Base-by-base conservation (phyloP, 192 early-diverging fungal genomes). In the Ambispora gerdemannii region DNA sequence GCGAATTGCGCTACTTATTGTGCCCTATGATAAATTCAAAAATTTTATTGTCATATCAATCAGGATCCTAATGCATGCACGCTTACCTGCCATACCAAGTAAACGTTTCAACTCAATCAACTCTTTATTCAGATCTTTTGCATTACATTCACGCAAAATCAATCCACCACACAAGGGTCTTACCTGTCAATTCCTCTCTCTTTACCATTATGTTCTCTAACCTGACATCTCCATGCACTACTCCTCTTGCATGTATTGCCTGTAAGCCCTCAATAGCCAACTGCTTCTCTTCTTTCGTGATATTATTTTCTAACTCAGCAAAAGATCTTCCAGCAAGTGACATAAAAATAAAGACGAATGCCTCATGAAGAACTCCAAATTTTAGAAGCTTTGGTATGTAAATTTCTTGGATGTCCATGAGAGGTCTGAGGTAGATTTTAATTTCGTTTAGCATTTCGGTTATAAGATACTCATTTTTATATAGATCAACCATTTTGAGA, bases 141-240 rank as follows among this genome's bases (percentile, higher is more conserved):
- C 22, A 50, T 65, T 65, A 24, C 30, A 6, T 65, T 47, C 63
- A 65, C 3, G 8, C 63, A 65, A 65, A 65, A 15, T 65, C 63
- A 65, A 65, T 65, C 63, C 63, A 65, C 63, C 43, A 24, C 43
- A 49, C 63, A 65, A 10, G 8, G 50, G 63, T 25, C 11, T n/a
- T 30, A 28, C 2, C n/a, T 13, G 0, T 13, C n/a, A 28, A 2
- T 43, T 76, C 28, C n/a, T 55, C 15, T 0, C 61, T 67, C 51
- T 65, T 4, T 22, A 73, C 51, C 6, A 76, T 17, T 65, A 73
- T 76, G 34, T 76, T 76, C 13, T 73, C 51, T 38, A 69, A 47
- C 25, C 61, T 55, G 20, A 72, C 64, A 31, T 72, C 75, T 2
- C 75, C 71, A 64, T 76, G 75, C 7, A 53, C 19, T 17, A 76